Evolutionary conservation across 2,329 filamentous ascomycete species (phyloP).

Genomic region (Penicillium sp.): DNA sequence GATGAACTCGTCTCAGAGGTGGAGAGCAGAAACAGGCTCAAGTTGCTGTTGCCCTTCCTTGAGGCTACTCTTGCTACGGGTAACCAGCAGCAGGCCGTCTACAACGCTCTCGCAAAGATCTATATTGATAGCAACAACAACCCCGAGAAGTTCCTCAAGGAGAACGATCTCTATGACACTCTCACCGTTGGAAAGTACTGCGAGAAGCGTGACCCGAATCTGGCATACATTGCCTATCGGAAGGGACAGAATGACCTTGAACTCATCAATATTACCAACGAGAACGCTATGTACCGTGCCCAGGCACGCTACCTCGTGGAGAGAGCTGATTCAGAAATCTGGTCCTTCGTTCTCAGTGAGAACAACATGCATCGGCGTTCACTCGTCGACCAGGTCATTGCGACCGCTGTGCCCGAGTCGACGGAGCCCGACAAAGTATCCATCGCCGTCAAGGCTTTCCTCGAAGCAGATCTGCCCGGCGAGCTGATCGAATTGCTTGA

Average conservation of each 20-base stretch:
- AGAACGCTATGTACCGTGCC: constrained; percentile 98
- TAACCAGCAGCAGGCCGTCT: constrained; percentile 92
- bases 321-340: constrained; percentile 79
- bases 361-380: constrained; percentile 94
- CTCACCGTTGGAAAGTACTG: constrained; percentile 92
- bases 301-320: constrained; percentile 92
- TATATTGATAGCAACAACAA: constrained; percentile 99
- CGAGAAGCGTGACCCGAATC: constrained; percentile 92
- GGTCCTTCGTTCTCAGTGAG: constrained; percentile 85
- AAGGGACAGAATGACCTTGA: constrained; percentile 98
- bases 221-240: constrained; percentile 86
- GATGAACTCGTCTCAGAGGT: constrained; percentile 90
- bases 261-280: constrained; percentile 94
- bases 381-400: constrained; percentile 89
- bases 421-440: constrained; percentile 91
- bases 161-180: constrained; percentile 94
- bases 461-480: constrained; percentile 78
- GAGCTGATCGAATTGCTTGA: constrained; percentile 96
- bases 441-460: constrained; percentile 84
- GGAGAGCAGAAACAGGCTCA: constrained; percentile 89
- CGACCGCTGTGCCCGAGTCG: constrained; percentile 86
- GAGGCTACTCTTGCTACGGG: constrained; percentile 81
- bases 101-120: constrained; percentile 95
- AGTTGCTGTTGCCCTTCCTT: constrained; percentile 89
- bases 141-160: constrained; percentile 91